A percentile compares a stretch with the other conserved stretches of the same genome.
Conservation (phyloP, 441 rosid species). For the Capsella rubella region DNA sequence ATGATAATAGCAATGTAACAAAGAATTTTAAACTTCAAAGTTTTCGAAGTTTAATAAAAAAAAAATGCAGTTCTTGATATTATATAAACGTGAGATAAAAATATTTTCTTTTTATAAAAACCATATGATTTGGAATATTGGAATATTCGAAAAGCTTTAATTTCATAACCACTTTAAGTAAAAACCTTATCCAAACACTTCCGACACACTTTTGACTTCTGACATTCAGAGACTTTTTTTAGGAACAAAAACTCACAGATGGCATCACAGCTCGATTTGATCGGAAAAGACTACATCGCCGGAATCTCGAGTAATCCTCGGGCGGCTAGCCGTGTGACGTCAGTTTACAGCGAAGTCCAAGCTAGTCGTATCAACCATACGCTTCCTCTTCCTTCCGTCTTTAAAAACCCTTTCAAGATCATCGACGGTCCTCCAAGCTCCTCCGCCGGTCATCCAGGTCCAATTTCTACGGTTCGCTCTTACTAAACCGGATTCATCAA, state of each 20-base stretch:
- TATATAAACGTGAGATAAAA: neutral
- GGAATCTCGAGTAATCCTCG: slow-evolving; percentile 35
- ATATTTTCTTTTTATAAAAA: neutral
- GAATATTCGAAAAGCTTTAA: slow-evolving; percentile 36
- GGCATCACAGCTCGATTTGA: slow-evolving; percentile 20
- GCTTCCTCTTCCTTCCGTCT: slow-evolving; percentile 90
- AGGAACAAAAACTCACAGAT: slow-evolving; percentile 17
- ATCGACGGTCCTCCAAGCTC: slow-evolving; percentile 86
- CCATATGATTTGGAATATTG: slow-evolving; percentile 22
- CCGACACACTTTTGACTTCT: slow-evolving; percentile 3
- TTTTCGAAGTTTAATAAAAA: neutral
- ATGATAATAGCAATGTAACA: no score
- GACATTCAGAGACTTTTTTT: slow-evolving; percentile 20
- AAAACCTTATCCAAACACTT: slow-evolving; percentile 33
- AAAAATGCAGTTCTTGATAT: neutral
- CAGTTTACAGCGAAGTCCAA: slow-evolving; percentile 94
- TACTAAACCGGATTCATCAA: neutral
- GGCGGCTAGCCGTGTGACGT: slow-evolving; percentile 55
- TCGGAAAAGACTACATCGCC: slow-evolving; percentile 46
- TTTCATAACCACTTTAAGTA: neutral
- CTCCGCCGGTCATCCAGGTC: slow-evolving; percentile 91
- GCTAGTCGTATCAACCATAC: slow-evolving; percentile 74
- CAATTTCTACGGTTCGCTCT: neutral
- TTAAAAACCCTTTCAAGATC: slow-evolving; percentile 66
- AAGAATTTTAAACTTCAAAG: no score